Evolutionary conservation across 768 basidiomycete species (phyloP).

Genomic region (Psilocybe subaeruginosa): DNA sequence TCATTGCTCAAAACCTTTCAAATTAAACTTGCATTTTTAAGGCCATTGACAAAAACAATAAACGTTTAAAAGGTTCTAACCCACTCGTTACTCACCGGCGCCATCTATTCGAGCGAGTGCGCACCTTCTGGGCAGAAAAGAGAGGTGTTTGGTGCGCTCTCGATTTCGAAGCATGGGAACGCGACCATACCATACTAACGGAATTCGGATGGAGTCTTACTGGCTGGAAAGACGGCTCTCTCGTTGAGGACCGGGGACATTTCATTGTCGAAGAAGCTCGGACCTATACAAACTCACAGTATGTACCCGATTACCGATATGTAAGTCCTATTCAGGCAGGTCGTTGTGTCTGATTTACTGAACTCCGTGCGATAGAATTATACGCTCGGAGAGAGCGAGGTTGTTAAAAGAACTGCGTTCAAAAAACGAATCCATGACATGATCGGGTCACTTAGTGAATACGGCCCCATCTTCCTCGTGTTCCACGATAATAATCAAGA

Average conservation of each 20-base stretch:
- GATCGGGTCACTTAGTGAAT: conserved; percentile 36
- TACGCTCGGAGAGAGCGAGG: conserved; percentile 64
- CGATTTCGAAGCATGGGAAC: conserved; percentile 87
- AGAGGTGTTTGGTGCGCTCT: conserved; percentile 75
- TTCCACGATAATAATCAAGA: conserved; percentile 83
- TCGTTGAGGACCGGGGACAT: conserved; percentile 56
- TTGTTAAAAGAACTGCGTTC: conserved; percentile 52
- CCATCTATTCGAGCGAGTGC: conserved; percentile 67
- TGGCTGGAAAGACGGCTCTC: conserved; percentile 55
- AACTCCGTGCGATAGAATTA: conserved; percentile 49
- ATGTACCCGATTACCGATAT: conserved; percentile 63
- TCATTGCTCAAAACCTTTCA: too few species aligned
- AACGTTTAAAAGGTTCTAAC: conserved; percentile 68
- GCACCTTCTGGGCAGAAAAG: conserved; percentile 63
- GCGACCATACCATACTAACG: conserved; percentile 70
- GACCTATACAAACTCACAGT: conserved; percentile 60
- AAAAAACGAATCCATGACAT: conserved; percentile 53
- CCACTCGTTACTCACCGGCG: conserved; percentile 58
- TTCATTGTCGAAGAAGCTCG: conserved; percentile 66
- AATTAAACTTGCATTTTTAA: conserved; percentile 26
- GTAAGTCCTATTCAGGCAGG: conserved; percentile 36
- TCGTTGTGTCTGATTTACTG: not conserved
- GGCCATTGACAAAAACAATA: conserved; percentile 83
- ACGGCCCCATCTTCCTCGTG: conserved; percentile 73
- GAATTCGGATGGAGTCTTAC: conserved; percentile 82